Conservation (phyloP, 73 alveolate species). For the Breviolum minutum region DNA sequence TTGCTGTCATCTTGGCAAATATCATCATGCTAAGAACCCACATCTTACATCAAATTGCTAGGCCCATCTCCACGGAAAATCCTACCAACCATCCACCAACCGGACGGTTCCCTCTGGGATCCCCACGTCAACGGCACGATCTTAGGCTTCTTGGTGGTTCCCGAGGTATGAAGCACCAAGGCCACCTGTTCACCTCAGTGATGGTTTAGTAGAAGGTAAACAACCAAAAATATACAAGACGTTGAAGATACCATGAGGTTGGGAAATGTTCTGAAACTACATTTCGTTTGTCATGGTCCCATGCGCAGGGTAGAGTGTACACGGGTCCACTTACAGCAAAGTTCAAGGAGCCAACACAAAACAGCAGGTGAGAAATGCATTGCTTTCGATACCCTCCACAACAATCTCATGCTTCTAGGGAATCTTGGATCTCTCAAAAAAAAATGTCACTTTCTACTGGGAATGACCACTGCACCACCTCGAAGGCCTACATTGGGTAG, state of each 20-base stretch:
- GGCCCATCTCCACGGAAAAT: not conserved
- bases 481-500: not conserved
- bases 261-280: too few species aligned
- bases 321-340: too few species aligned
- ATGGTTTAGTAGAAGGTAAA: not conserved
- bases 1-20: not conserved
- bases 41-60: not conserved
- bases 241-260: too few species aligned
- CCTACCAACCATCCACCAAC: not conserved
- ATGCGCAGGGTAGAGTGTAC: too few species aligned
- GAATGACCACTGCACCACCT: not conserved
- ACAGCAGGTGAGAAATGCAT: too few species aligned
- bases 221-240: too few species aligned
- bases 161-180: slow-evolving; percentile 86
- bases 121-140: slow-evolving; percentile 87
- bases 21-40: not conserved
- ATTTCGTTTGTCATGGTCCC: too few species aligned
- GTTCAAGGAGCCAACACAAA: too few species aligned
- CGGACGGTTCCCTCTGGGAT: not conserved
- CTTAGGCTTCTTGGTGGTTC: slow-evolving; percentile 93
- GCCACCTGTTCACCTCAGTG: slow-evolving; percentile 69
- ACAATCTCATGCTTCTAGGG: too few species aligned
- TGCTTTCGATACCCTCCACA: too few species aligned
- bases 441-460: too few species aligned
- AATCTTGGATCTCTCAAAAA: too few species aligned